These are phyloP conservation scores for Auricularia cornea DNA, from an alignment of 768 basidiomycete genomes.

Conservation along the genomic window DNA sequence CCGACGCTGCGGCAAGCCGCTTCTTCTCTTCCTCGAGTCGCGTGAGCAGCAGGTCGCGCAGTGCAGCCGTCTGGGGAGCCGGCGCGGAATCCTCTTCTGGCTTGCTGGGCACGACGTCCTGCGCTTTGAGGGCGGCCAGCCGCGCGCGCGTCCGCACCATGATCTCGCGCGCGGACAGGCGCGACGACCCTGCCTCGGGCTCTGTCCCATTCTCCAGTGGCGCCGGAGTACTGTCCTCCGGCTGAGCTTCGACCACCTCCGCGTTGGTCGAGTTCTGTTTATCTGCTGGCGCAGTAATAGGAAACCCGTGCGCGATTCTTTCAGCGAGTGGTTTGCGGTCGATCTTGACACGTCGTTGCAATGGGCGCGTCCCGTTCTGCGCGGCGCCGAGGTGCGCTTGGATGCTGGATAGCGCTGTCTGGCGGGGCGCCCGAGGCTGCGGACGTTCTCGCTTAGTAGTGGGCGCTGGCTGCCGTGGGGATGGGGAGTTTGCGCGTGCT, in stretches of 20 bases:
- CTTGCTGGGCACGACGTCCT: not conserved
- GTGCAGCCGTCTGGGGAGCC: not conserved
- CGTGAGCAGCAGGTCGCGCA: conserved; percentile 32
- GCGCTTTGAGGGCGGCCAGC: conserved; percentile 6
- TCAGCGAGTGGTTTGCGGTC: not conserved
- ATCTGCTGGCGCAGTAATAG: not conserved
- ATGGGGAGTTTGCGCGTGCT: not conserved
- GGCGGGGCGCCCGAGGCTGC: not conserved
- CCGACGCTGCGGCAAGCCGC: not conserved
- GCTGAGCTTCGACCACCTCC: conserved; percentile 2
- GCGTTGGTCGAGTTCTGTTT: conserved; percentile 4
- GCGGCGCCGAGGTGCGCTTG: not conserved
- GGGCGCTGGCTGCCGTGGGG: not conserved
- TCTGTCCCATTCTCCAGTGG: conserved; percentile 17
- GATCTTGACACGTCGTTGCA: not conserved
- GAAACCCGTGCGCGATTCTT: not conserved
- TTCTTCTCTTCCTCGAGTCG: conserved; percentile 38
- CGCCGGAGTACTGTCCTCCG: conserved; percentile 19
- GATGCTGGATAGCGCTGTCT: not conserved
- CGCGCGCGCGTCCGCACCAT: conserved; percentile 24
- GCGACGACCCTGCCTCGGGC: not conserved
- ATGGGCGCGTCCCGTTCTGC: not conserved
- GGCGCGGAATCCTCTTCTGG: not conserved
- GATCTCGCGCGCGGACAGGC: conserved; percentile 14
- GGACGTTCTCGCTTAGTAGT: not conserved